These are phyloP conservation scores for Brassica nigra DNA, from an alignment of 345 rosid genomes.

Conservation along the genomic window DNA sequence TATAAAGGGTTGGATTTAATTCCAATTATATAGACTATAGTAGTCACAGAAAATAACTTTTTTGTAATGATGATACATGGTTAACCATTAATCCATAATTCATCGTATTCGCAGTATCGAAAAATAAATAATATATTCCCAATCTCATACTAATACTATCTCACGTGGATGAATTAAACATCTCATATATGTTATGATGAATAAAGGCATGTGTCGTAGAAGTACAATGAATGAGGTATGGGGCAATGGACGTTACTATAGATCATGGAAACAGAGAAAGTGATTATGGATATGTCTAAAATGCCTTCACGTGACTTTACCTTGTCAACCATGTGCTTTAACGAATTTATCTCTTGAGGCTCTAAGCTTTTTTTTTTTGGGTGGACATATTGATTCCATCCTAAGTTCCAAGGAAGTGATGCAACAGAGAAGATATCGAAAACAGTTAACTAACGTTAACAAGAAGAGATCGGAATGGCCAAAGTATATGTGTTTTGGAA, in stretches of 20 bases:
- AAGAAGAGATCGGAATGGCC: slow-evolving; percentile 31
- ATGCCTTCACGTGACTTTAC: slow-evolving; percentile 35
- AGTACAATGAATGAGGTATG: slow-evolving; percentile 40
- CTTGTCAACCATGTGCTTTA: slow-evolving; percentile 31
- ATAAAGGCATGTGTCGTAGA: slow-evolving; percentile 22
- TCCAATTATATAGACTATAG: neutral
- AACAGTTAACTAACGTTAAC: slow-evolving; percentile 29
- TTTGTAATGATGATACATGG: slow-evolving; percentile 1
- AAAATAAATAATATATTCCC: neutral
- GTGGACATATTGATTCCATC: neutral
- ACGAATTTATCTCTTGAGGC: slow-evolving; percentile 17
- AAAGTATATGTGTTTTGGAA: slow-evolving; percentile 33
- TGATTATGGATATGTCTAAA: slow-evolving; percentile 26
- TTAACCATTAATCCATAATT: neutral
- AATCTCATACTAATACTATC: neutral
- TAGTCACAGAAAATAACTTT: neutral
- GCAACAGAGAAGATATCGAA: slow-evolving; percentile 19
- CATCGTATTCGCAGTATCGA: neutral
- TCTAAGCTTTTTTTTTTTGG: neutral
- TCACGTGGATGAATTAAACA: slow-evolving; percentile 9
- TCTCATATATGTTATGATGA: slow-evolving; percentile 15
- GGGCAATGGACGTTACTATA: slow-evolving; percentile 29
- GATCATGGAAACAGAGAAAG: slow-evolving; percentile 15
- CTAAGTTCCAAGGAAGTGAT: slow-evolving; percentile 29
- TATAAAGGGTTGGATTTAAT: neutral